Base-by-base conservation (phyloP, 257 asterid species). In the Verbena officinalis region DNA sequence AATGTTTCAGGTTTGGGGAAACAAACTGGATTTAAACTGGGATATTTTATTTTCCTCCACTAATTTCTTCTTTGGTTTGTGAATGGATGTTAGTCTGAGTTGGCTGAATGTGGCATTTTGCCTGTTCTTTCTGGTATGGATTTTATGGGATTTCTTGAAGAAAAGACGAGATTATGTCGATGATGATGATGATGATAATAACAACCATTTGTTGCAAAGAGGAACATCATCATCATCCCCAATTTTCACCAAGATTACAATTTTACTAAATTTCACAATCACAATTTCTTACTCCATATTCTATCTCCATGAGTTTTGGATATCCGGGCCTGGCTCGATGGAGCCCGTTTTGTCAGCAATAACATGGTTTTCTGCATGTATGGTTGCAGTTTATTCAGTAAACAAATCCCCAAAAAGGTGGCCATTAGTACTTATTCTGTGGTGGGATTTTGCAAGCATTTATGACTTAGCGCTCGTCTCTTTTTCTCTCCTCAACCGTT, bases 371-470 rank as follows among this genome's bases (percentile, higher is more conserved):
- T 64, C 65, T 57, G 84, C 91, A 15, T 74, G 76, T 76, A 17
- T 64, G 19, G 22, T 76, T 61, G 67, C 86, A 16, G 76, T 77
- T 59, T 75, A 77, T 49, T 70, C 96, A 7, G 49, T 59, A 6
- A 42, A 54, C 53, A 69, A 56, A 70, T 63, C 43, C 48, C 51
- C 24, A 10, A 57, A 62, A 65, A 76, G 69, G 59, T 88, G 98
- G 98, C 95, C 96, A 17, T 70, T 67, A 11, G 71, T 83, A 56
- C 88, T 91, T 42, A 17, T 78, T 59, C 36, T 84, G 7, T 91
- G 95, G 95, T 91, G 98, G 98, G 44, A 78, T 1, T 73, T 76
- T 80, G 73, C 88, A 8, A 50, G 70, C 62, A 10, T 77, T 50
- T 69, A 66, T 50, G 67, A 65, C 55, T 71, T 71, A 31, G 27